Conservation (phyloP, 129 eudicot species). For the Chrysanthemum seticuspe region DNA sequence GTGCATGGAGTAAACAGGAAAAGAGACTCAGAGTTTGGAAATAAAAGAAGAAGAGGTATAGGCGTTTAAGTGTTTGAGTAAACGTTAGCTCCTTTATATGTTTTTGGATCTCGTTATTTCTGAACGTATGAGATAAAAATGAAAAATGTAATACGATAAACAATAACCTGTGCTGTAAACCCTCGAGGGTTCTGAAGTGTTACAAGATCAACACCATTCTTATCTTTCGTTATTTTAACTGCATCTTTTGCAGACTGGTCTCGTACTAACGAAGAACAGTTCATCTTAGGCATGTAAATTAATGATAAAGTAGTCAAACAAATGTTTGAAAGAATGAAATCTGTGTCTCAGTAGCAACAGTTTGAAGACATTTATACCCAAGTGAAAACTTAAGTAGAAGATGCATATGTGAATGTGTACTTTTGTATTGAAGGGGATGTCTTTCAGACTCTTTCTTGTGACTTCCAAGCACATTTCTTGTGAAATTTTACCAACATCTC, state of each 20-base stretch:
- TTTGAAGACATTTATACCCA: constrained; percentile 7
- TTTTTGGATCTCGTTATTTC: neutral
- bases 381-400: constrained; percentile 19
- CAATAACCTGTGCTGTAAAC: constrained; percentile 58
- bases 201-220: constrained; percentile 62
- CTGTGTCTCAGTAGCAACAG: neutral
- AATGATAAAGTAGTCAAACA: neutral
- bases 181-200: constrained; percentile 63
- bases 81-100: neutral
- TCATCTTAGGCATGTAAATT: constrained; percentile 10
- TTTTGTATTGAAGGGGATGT: constrained; percentile 32
- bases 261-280: constrained; percentile 22
- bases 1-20: neutral
- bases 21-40: neutral
- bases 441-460: constrained; percentile 29
- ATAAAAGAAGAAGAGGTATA: neutral
- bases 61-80: neutral
- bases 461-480: constrained; percentile 31
- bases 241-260: constrained; percentile 31
- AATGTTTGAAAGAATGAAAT: neutral
- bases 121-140: neutral
- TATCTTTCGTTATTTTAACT: constrained; percentile 48
- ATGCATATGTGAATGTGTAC: constrained; percentile 25
- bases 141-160: neutral
- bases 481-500: constrained; percentile 39